Conservation (phyloP, 2,329 filamentous ascomycete species). For the Metarhizium rileyi region DNA sequence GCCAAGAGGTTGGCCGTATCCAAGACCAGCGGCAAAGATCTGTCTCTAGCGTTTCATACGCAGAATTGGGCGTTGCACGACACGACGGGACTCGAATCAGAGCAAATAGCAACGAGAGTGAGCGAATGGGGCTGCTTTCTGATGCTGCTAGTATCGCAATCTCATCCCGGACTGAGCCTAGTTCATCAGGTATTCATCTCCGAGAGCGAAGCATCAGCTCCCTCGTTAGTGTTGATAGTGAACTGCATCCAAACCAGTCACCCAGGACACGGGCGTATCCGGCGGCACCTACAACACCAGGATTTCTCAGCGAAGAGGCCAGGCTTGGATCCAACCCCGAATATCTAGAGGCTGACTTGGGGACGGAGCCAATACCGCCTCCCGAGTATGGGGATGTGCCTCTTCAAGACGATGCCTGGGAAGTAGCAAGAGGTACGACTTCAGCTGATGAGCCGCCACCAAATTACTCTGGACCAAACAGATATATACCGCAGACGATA, state of each 20-base stretch:
- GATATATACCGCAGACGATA: constrained; percentile 17
- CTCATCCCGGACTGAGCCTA: constrained; percentile 24
- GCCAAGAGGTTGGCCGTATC: constrained; percentile 44
- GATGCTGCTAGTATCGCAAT: constrained; percentile 55
- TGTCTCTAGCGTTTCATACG: constrained; percentile 68
- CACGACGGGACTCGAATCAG: constrained; percentile 70
- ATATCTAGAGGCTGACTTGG: constrained; percentile 41
- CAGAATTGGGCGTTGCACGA: constrained; percentile 62
- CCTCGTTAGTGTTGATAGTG: constrained; percentile 42
- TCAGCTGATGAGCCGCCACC: constrained; percentile 41
- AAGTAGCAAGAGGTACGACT: constrained; percentile 28
- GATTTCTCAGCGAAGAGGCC: constrained; percentile 19
- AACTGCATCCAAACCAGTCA: constrained; percentile 29
- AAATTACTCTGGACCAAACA: constrained; percentile 32
- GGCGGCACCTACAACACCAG: constrained; percentile 32
- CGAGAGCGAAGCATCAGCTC: constrained; percentile 44
- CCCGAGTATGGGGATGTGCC: constrained; percentile 45
- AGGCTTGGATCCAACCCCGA: constrained; percentile 43
- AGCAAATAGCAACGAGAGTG: constrained; percentile 63
- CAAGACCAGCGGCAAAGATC: constrained; percentile 53
- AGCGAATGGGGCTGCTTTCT: constrained; percentile 60
- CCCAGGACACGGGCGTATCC: constrained; percentile 33
- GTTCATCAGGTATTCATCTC: constrained; percentile 25
- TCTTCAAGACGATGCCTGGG: constrained; percentile 28
- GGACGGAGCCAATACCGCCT: constrained; percentile 37